Evolutionary conservation across 805 yeast species (phyloP).

Genomic region (Barnettozyma pratensis): DNA sequence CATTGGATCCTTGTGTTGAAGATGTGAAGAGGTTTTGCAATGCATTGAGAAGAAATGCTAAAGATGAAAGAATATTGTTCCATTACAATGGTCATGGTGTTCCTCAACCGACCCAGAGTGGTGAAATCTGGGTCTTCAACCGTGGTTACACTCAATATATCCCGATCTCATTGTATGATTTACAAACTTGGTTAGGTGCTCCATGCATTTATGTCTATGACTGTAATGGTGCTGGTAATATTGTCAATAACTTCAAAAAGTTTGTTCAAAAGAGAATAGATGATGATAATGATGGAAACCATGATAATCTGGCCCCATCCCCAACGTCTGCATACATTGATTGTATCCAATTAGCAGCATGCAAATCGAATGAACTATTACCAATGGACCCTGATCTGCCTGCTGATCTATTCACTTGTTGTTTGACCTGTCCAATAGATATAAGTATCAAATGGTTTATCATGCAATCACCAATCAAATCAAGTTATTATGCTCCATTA

Average conservation of each 20-base stretch:
- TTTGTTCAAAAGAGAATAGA: slow-evolving; percentile 87
- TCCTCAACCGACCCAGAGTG: slow-evolving; percentile 92
- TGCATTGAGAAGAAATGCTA: slow-evolving; percentile 81
- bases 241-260: slow-evolving; percentile 80
- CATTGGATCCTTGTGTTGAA: slow-evolving; percentile 91
- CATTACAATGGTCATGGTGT: slow-evolving; percentile 99
- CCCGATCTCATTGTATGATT: slow-evolving; percentile 90
- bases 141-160: slow-evolving; percentile 96
- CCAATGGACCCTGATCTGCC: slow-evolving; percentile 95
- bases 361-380: slow-evolving; percentile 75
- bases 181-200: slow-evolving; percentile 97
- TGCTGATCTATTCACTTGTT: slow-evolving; percentile 92
- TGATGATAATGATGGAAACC: slow-evolving; percentile 65
- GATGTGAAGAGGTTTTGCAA: slow-evolving; percentile 90
- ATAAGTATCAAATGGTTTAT: slow-evolving; percentile 90
- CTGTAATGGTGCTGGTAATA: slow-evolving; percentile 91
- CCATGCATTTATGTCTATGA: slow-evolving; percentile 95
- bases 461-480: slow-evolving; percentile 67
- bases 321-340: slow-evolving; percentile 57
- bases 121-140: slow-evolving; percentile 98
- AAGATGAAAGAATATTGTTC: slow-evolving; percentile 87
- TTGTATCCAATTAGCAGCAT: slow-evolving; percentile 91
- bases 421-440: slow-evolving; percentile 93
- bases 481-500: slow-evolving; percentile 35
- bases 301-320: slow-evolving; percentile 37